phyloP scores from a whole-genome alignment of 306 rosid genomes.

The Fragaria ananassa region DNA sequence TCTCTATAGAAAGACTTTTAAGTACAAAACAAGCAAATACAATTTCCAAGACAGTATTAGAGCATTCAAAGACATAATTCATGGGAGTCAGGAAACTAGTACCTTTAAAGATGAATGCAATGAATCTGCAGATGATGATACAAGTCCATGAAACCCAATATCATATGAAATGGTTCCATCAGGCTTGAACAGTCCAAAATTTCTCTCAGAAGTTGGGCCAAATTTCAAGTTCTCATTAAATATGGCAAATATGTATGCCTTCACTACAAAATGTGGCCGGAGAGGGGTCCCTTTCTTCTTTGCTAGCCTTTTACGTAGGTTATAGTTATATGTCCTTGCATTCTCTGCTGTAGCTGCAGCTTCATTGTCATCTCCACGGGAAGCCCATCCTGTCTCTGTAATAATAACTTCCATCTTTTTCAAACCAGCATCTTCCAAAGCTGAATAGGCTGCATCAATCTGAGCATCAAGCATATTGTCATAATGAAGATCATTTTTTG shows the following conservation, averaged over 20 bases:
- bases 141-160: conserved; percentile 83
- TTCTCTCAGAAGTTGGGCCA: conserved; percentile 77
- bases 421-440: conserved; percentile 77
- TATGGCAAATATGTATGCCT: conserved; percentile 81
- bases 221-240: conserved; percentile 72
- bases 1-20: neutral
- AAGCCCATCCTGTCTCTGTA: conserved; percentile 99
- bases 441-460: conserved; percentile 92
- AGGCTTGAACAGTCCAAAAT: conserved; percentile 83
- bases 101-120: conserved; percentile 64
- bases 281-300: conserved; percentile 92
- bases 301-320: conserved; percentile 86
- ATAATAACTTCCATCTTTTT: conserved; percentile 77
- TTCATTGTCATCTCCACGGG: conserved; percentile 64
- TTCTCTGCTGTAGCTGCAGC: conserved; percentile 64
- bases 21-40: neutral
- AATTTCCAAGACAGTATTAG: neutral
- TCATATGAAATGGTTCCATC: conserved; percentile 88
- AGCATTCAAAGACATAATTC: neutral
- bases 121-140: conserved; percentile 58
- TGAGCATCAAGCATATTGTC: conserved; percentile 99
- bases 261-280: conserved; percentile 70
- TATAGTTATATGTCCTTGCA: conserved; percentile 85
- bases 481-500: conserved; percentile 61
- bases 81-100: conserved; percentile 16